A percentile compares a stretch with the other conserved stretches of the same genome.
These are phyloP conservation scores for Vigna reflexopilosa DNA, from an alignment of 306 rosid genomes.

Conservation along the genomic window DNA sequence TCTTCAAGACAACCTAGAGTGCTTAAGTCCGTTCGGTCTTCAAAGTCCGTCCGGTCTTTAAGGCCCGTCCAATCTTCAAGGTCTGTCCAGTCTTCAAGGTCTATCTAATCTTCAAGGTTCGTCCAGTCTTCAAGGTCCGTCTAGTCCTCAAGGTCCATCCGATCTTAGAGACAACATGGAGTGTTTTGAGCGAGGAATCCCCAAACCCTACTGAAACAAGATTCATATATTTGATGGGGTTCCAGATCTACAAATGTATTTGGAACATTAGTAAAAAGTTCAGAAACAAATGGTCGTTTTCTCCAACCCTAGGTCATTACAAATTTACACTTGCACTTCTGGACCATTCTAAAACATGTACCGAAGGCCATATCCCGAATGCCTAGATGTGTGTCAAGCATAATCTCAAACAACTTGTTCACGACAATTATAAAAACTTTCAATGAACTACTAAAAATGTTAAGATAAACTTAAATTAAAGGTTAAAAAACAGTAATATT, in stretches of 20 bases:
- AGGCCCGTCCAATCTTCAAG: no score
- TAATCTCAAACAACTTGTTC: constrained; percentile 92
- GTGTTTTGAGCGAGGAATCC: no score
- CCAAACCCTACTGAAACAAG: constrained; percentile 11
- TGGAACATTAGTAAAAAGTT: constrained; percentile 81
- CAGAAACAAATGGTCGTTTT: constrained; percentile 92
- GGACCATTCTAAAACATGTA: constrained; percentile 90
- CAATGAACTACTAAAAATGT: constrained; percentile 93
- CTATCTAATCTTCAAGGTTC: no score
- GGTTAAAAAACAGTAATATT: no score
- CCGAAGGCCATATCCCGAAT: constrained; percentile 99
- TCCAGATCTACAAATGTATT: constrained; percentile 88
- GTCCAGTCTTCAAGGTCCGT: no score
- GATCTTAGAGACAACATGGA: no score
- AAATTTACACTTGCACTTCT: constrained; percentile 92
- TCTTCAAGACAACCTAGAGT: no score
- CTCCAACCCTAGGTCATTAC: constrained; percentile 95
- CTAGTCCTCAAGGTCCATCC: no score
- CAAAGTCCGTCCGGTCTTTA: no score
- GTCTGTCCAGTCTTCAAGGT: no score
- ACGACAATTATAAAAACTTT: constrained; percentile 96
- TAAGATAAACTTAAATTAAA: background rate
- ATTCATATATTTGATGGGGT: constrained; percentile 94
- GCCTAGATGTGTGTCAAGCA: constrained; percentile 99
- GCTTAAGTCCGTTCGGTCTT: no score